phyloP scores from a whole-genome alignment of 2,329 filamentous ascomycete species.

The Botrytis porri region DNA sequence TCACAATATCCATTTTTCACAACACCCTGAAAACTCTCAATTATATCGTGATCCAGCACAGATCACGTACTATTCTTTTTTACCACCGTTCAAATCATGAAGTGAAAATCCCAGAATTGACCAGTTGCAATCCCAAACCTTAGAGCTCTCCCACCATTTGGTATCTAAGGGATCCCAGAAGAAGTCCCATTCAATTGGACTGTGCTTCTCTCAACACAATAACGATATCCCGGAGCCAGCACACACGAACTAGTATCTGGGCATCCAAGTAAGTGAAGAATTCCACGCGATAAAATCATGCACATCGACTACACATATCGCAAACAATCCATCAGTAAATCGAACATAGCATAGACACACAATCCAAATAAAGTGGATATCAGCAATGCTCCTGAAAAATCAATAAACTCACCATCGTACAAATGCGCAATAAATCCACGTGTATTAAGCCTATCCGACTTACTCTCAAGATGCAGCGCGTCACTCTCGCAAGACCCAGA shows the following conservation, averaged over 20 bases:
- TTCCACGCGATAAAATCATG: not conserved
- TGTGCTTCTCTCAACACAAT: not conserved
- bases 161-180: not conserved
- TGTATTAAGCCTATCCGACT: rapidly evolving
- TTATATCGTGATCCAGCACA: not conserved
- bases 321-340: no score
- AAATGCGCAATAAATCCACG: not conserved
- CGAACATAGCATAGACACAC: no score
- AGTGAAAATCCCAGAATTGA: not conserved
- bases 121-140: no score
- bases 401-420: not conserved
- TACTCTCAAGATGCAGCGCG: not conserved
- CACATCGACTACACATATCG: not conserved
- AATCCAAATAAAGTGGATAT: no score
- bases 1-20: not conserved
- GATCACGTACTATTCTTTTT: not conserved
- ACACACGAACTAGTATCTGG: not conserved
- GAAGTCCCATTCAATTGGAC: not conserved
- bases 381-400: no score
- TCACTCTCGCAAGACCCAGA: not conserved
- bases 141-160: not conserved
- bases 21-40: no score
- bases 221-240: not conserved
- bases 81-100: not conserved
- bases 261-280: not conserved